Percentiles rank a stretch among this genome's conserved stretches.
Evolutionary conservation across 192 early-diverging fungal genomes (phyloP).

Genomic region (Entomortierella chlamydospora): DNA sequence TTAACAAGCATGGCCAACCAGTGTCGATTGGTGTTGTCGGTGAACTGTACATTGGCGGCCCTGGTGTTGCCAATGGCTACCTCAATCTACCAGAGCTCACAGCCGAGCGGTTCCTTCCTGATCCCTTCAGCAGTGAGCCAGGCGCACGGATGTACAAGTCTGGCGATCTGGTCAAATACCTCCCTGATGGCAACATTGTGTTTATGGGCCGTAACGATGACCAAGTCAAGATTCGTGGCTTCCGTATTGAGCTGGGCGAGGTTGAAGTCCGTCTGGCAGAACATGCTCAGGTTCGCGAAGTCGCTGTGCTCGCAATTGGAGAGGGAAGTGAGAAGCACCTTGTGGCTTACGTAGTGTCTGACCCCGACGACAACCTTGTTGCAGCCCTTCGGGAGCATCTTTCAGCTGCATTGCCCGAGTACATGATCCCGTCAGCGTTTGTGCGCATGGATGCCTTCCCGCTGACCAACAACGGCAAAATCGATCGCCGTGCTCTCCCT

Average conservation of each 20-base stretch:
- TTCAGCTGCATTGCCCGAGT: conserved; percentile 58
- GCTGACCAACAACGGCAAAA: neutral
- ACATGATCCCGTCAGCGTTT: conserved; percentile 67
- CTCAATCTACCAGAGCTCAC: conserved; percentile 50
- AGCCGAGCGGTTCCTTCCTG: conserved; percentile 40
- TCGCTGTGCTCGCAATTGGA: conserved; percentile 27
- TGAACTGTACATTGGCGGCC: conserved; percentile 51
- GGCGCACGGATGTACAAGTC: conserved; percentile 43
- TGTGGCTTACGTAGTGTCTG: conserved; percentile 64
- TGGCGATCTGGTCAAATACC: conserved; percentile 40
- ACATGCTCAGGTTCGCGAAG: conserved; percentile 23
- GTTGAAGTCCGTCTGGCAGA: conserved; percentile 24
- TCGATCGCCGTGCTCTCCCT: neutral
- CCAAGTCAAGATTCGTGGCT: conserved; percentile 61
- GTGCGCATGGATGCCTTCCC: neutral
- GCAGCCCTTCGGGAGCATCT: conserved; percentile 56
- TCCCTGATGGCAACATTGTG: conserved; percentile 40
- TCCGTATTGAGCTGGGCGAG: conserved; percentile 52
- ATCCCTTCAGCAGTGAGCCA: conserved; percentile 37
- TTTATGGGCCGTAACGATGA: conserved; percentile 53
- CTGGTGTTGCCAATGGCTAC: conserved; percentile 54
- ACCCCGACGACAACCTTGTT: conserved; percentile 34
- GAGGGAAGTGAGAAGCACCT: conserved; percentile 61
- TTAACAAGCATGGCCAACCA: neutral
- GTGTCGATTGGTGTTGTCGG: conserved; percentile 1